Evolutionary conservation across 1,139 yeast genomes (phyloP).

Genomic region (Meyerozyma carpophila): DNA sequence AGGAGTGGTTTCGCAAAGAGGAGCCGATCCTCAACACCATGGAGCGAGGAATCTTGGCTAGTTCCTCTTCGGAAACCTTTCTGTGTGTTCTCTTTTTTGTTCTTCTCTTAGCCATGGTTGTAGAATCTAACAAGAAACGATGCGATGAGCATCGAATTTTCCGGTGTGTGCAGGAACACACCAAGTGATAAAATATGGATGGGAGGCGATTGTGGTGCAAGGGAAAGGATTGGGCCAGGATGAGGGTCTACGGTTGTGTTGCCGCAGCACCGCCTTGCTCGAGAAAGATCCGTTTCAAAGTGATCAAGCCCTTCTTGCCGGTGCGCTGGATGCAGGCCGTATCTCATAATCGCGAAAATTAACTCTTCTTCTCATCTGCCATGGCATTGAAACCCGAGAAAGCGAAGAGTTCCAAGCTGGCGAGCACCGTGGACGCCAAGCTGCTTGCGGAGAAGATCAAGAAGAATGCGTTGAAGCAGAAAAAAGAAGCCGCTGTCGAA

Average conservation of each 20-base stretch:
- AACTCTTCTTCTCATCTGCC: slow-evolving; percentile 5
- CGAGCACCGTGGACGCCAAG: slow-evolving; percentile 17
- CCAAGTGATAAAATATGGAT: too few relatives aligned
- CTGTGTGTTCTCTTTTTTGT: slow-evolving; percentile 84
- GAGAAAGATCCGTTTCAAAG: too few relatives aligned
- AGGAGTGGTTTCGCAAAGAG: slow-evolving; percentile 71
- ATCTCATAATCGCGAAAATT: not conserved
- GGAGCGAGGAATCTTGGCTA: slow-evolving; percentile 75
- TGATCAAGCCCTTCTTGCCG: too few relatives aligned
- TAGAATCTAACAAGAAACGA: not conserved
- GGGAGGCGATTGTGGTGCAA: too few relatives aligned
- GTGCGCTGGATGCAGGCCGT: not conserved
- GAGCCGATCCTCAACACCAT: slow-evolving; percentile 89
- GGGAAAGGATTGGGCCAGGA: too few relatives aligned
- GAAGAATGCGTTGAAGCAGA: slow-evolving; percentile 41
- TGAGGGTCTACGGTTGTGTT: too few relatives aligned
- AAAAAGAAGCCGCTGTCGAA: slow-evolving; percentile 4
- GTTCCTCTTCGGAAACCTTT: slow-evolving; percentile 58
- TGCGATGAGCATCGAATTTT: not conserved
- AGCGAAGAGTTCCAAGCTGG: slow-evolving; percentile 7
- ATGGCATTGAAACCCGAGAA: not conserved
- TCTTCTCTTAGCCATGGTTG: slow-evolving; percentile 39
- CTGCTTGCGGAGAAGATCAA: slow-evolving; percentile 48
- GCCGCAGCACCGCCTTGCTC: too few relatives aligned
- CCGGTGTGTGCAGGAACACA: not conserved